Evolutionary conservation across 129 eudicot species (phyloP).

Genomic region (Lactuca saligna): DNA sequence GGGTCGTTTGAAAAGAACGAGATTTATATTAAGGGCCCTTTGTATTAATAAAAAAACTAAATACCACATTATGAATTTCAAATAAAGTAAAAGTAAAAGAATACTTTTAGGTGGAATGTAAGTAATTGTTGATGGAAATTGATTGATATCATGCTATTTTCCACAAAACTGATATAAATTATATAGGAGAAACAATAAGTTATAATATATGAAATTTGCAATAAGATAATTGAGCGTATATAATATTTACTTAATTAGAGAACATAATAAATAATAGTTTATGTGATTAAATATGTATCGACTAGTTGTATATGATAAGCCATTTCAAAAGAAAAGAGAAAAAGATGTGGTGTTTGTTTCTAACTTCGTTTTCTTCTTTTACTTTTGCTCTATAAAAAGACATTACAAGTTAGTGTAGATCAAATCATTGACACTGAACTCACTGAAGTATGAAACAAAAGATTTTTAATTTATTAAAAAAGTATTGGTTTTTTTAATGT

Average conservation of each 20-base stretch:
- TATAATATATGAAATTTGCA: not conserved
- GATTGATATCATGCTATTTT: not conserved
- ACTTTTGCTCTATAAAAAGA: constrained; percentile 1
- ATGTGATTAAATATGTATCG: not conserved
- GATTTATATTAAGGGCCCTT: no score
- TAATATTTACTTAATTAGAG: no score
- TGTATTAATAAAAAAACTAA: no score
- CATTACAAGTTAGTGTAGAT: not conserved
- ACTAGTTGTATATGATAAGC: not conserved
- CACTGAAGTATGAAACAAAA: not conserved
- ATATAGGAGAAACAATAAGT: not conserved
- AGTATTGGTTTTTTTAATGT: no score
- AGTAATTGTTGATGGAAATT: not conserved
- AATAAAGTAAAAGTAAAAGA: no score
- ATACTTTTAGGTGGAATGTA: not conserved
- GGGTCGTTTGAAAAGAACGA: no score
- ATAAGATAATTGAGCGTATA: not conserved
- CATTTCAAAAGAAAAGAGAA: not conserved
- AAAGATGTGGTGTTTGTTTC: constrained; percentile 6
- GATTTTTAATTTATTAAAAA: no score
- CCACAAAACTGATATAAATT: no score
- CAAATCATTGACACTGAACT: not conserved
- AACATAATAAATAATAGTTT: no score
- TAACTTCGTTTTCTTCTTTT: constrained; percentile 6
- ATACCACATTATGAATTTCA: no score